Conservation (phyloP, 2,329 filamentous ascomycete genomes). For the Pseudofabraea citricarpa region DNA sequence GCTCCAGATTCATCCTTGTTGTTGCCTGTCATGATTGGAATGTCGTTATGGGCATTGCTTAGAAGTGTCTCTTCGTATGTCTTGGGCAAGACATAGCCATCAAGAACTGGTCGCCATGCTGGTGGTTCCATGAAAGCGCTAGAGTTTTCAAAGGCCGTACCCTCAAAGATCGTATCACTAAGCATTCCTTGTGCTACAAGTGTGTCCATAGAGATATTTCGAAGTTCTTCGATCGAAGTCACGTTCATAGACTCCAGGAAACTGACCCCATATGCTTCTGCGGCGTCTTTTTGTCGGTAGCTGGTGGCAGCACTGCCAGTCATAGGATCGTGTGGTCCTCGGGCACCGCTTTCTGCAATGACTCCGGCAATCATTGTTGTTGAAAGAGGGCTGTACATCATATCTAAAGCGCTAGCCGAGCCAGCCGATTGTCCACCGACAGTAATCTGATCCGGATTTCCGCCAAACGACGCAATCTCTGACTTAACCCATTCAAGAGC, state of each 20-base stretch:
- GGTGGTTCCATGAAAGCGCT: conserved; percentile 14
- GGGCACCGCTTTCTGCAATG: conserved; percentile 29
- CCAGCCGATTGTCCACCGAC: conserved; percentile 43
- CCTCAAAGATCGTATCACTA: conserved; percentile 16
- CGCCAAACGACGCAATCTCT: conserved; percentile 37
- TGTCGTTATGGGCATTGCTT: conserved; percentile 14
- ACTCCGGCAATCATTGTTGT: conserved; percentile 20
- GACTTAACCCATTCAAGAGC: conserved; percentile 45
- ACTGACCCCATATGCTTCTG: conserved; percentile 9
- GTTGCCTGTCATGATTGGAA: conserved; percentile 25
- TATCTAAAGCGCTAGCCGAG: conserved; percentile 16
- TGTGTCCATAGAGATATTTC: conserved; percentile 8
- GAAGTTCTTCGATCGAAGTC: conserved; percentile 12
- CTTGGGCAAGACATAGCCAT: conserved; percentile 21
- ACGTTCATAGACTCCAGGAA: conserved; percentile 12
- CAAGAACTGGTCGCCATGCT: conserved; percentile 20
- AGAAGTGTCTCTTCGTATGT: conserved; percentile 15
- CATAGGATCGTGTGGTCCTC: conserved; percentile 24
- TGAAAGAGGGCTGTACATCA: conserved; percentile 23
- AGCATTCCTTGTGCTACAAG: conserved; percentile 8
- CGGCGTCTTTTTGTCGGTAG: conserved; percentile 19
- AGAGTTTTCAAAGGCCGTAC: conserved; percentile 14
- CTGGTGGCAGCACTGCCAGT: conserved; percentile 23
- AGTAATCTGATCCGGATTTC: conserved; percentile 39
- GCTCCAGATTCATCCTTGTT: conserved; percentile 21